phyloP scores from a whole-genome alignment of 805 yeast species.

The Kluyveromyces siamensis region DNA sequence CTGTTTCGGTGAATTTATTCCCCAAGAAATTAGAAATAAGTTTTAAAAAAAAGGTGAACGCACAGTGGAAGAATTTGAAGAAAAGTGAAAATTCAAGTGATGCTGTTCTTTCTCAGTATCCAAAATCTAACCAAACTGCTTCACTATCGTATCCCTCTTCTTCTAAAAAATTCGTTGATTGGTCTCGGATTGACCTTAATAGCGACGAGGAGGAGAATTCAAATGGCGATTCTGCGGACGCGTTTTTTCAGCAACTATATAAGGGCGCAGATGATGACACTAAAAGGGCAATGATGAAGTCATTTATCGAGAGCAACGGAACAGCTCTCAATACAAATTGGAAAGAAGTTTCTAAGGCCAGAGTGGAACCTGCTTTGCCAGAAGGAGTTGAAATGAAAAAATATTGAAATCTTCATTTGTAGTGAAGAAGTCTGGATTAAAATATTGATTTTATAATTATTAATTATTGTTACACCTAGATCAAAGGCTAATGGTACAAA shows the following conservation, averaged over 20 bases:
- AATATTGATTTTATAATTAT: constrained; percentile 1
- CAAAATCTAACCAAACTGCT: background rate
- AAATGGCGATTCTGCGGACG: constrained; percentile 43
- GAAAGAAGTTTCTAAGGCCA: constrained; percentile 67
- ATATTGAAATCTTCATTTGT: constrained; percentile 30
- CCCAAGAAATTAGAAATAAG: constrained; percentile 68
- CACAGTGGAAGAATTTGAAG: constrained; percentile 48
- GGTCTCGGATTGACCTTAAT: constrained; percentile 51
- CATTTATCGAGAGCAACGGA: constrained; percentile 88
- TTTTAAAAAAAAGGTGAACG: constrained; percentile 37
- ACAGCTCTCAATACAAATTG: constrained; percentile 90
- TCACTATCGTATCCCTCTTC: constrained; percentile 49
- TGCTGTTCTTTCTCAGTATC: background rate
- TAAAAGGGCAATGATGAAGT: constrained; percentile 91
- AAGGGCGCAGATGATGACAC: constrained; percentile 81
- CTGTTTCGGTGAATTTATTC: constrained; percentile 43
- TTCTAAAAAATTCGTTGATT: constrained; percentile 52
- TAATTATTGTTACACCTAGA: background rate
- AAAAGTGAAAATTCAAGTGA: constrained; percentile 5
- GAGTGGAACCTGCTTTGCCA: constrained; percentile 64
- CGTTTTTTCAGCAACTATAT: constrained; percentile 68
- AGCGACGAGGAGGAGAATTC: constrained; percentile 38
- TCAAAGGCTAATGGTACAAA: background rate
- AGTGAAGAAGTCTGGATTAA: background rate
- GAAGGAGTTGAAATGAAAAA: constrained; percentile 57